Conservation (phyloP, 768 basidiomycete genomes). For the Tremella fuciformis region DNA sequence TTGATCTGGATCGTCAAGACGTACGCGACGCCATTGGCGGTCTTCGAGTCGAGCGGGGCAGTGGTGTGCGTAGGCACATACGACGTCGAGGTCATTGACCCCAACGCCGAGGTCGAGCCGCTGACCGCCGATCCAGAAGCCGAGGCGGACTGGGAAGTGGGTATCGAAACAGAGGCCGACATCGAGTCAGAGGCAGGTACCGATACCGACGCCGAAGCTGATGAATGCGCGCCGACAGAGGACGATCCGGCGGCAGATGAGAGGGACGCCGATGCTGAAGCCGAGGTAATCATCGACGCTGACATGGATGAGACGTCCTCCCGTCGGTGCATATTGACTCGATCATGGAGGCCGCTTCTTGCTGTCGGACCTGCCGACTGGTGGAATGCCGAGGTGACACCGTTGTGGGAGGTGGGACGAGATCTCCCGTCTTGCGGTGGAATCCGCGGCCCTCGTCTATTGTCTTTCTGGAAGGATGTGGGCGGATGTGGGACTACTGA, state of each 20-base stretch:
- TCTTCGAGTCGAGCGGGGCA: constrained; percentile 4
- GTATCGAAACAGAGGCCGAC: too few species aligned
- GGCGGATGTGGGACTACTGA: too few species aligned
- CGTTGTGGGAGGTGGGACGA: too few species aligned
- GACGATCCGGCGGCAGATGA: background rate
- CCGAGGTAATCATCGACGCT: background rate
- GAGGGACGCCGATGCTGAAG: background rate
- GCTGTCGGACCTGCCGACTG: too few species aligned
- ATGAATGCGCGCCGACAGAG: background rate
- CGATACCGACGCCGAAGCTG: background rate
- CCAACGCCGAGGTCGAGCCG: background rate
- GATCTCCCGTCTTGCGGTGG: too few species aligned
- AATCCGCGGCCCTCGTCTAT: too few species aligned
- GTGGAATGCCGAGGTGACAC: too few species aligned
- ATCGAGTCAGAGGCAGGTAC: background rate
- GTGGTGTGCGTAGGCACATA: background rate
- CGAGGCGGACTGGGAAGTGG: background rate
- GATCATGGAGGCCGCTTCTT: too few species aligned
- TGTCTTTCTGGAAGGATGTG: too few species aligned
- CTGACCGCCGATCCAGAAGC: background rate
- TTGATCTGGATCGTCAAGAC: constrained; percentile 1
- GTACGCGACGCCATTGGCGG: background rate
- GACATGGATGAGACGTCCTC: background rate
- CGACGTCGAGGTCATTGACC: too few species aligned
- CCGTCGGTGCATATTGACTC: too few species aligned